Evolutionary conservation across 768 basidiomycete genomes (phyloP).

Genomic region (Termitomyces sp.): DNA sequence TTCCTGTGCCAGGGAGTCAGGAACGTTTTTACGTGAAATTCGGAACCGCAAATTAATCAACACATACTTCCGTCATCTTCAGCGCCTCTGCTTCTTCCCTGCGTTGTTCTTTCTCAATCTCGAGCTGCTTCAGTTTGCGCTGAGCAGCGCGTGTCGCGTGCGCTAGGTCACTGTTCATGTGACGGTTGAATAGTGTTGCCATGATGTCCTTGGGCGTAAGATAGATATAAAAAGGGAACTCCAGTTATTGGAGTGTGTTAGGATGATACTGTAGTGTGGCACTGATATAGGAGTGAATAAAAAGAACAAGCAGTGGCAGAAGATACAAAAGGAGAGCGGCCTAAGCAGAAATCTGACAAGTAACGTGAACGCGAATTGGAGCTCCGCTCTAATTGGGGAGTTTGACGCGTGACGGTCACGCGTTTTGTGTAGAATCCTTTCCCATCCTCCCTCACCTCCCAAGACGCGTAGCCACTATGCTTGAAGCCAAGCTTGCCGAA

Average conservation of each 20-base stretch:
- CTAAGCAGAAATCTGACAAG: neutral
- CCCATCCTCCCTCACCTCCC: slow-evolving; percentile 14
- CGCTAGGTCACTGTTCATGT: slow-evolving; percentile 18
- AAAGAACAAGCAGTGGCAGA: slow-evolving; percentile 1
- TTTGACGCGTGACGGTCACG: slow-evolving; percentile 29
- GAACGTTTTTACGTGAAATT: neutral
- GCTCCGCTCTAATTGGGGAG: slow-evolving; percentile 32
- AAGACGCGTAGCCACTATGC: slow-evolving; percentile 48
- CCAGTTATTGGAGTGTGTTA: neutral
- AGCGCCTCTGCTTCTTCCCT: slow-evolving; percentile 55
- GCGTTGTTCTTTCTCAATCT: slow-evolving; percentile 52
- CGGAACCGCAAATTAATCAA: neutral
- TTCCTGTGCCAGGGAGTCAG: slow-evolving; percentile 27
- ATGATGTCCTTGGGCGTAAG: neutral
- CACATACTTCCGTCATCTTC: slow-evolving; percentile 52
- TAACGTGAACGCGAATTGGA: slow-evolving; percentile 16
- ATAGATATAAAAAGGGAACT: neutral
- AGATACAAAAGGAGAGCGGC: slow-evolving; percentile 9
- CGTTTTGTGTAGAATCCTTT: slow-evolving; percentile 13
- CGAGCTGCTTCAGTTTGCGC: slow-evolving; percentile 44
- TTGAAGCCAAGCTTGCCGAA: slow-evolving; percentile 89
- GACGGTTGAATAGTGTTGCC: slow-evolving; percentile 14
- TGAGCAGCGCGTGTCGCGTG: slow-evolving; percentile 41
- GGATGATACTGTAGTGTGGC: neutral
- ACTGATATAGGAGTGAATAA: slow-evolving; percentile 5